phyloP scores from a whole-genome alignment of 2,329 filamentous ascomycete genomes.

The Cladosporium velox region DNA sequence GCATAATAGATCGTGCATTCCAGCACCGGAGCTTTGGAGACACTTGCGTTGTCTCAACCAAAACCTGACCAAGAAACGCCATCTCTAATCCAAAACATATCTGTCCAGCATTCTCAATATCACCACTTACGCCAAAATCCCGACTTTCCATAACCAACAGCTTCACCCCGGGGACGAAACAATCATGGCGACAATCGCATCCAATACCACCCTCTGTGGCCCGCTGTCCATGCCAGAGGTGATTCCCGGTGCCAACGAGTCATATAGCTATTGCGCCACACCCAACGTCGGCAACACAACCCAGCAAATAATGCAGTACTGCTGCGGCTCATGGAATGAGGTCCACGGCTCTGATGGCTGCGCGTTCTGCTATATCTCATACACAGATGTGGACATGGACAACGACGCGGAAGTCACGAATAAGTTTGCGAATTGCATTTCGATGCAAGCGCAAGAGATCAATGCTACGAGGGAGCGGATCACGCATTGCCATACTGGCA shows the following conservation, averaged over 20 bases:
- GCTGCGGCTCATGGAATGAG: background rate
- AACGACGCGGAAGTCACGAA: background rate
- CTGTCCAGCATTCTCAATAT: background rate
- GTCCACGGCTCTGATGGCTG: background rate
- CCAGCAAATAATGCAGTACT: background rate
- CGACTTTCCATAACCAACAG: background rate
- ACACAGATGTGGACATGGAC: background rate
- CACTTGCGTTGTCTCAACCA: background rate
- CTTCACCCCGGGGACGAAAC: background rate
- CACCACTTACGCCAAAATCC: background rate
- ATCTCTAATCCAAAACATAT: background rate
- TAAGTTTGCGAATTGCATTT: background rate
- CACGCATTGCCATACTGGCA: background rate
- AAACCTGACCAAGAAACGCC: background rate
- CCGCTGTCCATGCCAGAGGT: background rate
- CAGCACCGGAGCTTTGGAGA: background rate
- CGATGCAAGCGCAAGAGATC: too few species aligned
- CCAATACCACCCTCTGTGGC: background rate
- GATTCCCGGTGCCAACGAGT: background rate
- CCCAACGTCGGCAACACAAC: background rate
- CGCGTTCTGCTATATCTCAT: background rate
- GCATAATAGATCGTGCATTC: background rate
- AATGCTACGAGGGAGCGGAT: background rate
- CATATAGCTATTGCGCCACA: background rate
- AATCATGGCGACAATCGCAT: background rate